phyloP scores from a whole-genome alignment of 163 green algal species.

The Prototheca cutis region DNA sequence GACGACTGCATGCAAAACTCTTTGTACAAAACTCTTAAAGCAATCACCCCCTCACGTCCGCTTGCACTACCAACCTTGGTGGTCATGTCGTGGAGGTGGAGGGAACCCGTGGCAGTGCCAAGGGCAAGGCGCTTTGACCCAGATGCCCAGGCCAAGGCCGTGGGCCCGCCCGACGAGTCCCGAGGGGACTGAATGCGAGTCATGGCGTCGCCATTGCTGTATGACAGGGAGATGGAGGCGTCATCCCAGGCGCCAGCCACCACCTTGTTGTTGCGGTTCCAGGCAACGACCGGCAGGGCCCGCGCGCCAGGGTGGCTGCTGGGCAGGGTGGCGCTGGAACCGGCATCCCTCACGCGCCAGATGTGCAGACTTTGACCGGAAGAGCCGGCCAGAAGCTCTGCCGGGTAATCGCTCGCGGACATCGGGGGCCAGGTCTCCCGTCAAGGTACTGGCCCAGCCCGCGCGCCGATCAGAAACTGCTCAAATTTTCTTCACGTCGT shows the following conservation, averaged over 20 bases:
- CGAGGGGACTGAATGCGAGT: neutral
- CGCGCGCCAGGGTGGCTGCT: neutral
- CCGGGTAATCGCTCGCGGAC: conserved; percentile 4
- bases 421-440: no score
- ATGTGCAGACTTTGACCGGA: conserved; percentile 5
- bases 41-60: no score
- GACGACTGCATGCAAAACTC: no score
- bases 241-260: conserved; percentile 16
- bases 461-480: no score
- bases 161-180: neutral
- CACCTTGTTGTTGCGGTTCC: conserved; percentile 40
- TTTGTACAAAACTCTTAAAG: no score
- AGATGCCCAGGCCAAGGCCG: conserved; percentile 17
- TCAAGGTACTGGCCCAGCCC: no score
- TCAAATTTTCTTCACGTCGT: no score
- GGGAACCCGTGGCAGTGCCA: conserved; percentile 1
- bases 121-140: conserved; percentile 30
- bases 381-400: conserved; percentile 2
- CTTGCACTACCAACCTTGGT: conserved; percentile 14
- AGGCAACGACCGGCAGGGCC: conserved; percentile 1
- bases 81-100: conserved; percentile 24
- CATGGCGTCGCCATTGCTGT: conserved; percentile 20
- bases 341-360: neutral
- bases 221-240: conserved; percentile 16
- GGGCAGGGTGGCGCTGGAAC: neutral